Conservation (phyloP, 2,329 filamentous ascomycete species). For the Diaporthe batatas region DNA sequence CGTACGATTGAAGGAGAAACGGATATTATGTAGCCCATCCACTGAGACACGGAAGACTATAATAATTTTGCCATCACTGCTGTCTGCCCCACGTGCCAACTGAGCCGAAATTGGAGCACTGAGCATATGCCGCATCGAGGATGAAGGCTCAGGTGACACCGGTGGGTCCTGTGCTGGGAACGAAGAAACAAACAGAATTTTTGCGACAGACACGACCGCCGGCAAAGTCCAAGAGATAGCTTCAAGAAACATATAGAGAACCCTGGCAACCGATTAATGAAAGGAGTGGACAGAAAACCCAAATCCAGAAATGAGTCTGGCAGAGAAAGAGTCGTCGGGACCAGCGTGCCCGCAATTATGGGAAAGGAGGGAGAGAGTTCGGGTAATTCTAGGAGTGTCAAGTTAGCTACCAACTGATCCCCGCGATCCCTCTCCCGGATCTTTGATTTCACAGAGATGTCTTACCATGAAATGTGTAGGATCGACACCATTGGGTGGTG, state of each 20-base stretch:
- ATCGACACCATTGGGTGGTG: background rate
- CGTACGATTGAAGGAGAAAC: background rate
- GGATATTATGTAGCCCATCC: background rate
- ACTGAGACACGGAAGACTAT: background rate
- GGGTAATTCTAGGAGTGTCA: background rate
- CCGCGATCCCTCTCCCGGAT: background rate
- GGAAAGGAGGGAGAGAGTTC: background rate
- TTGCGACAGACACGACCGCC: background rate
- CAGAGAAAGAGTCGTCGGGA: background rate
- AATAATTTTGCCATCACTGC: conserved; percentile 7
- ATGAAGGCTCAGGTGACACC: background rate
- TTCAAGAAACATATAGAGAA: background rate
- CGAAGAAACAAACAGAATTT: background rate
- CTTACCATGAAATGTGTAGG: background rate
- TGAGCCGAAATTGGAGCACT: too few species aligned
- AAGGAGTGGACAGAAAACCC: background rate
- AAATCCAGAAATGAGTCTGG: background rate
- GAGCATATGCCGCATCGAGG: too few species aligned
- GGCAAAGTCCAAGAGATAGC: background rate
- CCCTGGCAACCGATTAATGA: background rate
- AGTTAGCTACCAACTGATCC: background rate
- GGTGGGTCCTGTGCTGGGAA: conserved; percentile 1
- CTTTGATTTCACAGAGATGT: accelerated
- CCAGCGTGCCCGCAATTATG: background rate
- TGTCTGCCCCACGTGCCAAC: conserved; percentile 10